Percentiles rank a stretch among this genome's conserved stretches.
Conservation (phyloP, 2,329 filamentous ascomycete genomes). For the Tolypocladium ophioglossoides region DNA sequence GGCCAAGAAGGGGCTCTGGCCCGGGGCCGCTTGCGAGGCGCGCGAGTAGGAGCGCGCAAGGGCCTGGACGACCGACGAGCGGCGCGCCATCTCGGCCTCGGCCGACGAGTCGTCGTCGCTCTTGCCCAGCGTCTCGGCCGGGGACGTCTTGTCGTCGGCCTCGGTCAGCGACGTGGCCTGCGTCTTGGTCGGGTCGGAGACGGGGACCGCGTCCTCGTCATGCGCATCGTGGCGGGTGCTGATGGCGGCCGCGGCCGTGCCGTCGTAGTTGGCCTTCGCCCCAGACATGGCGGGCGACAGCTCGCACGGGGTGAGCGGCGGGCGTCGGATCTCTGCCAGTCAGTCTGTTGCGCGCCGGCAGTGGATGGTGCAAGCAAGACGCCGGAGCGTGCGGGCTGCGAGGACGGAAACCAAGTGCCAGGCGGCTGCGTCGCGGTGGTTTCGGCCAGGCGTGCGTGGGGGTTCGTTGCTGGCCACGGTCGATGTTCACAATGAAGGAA, state of each 20-base stretch:
- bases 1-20: slow-evolving; percentile 39
- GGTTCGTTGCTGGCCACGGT: background rate
- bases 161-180: slow-evolving; percentile 27
- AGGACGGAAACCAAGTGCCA: background rate
- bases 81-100: slow-evolving; percentile 35
- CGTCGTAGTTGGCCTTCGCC: slow-evolving; percentile 34
- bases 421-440: background rate
- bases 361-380: background rate
- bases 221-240: slow-evolving; percentile 13
- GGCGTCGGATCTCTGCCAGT: background rate
- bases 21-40: slow-evolving; percentile 24
- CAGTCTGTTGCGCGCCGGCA: background rate
- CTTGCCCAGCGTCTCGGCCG: slow-evolving; percentile 18
- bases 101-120: slow-evolving; percentile 10
- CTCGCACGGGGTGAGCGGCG: background rate
- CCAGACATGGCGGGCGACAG: slow-evolving; percentile 8
- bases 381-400: background rate
- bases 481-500: background rate
- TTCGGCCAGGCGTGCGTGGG: background rate
- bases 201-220: slow-evolving; percentile 8
- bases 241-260: slow-evolving; percentile 31
- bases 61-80: slow-evolving; percentile 42
- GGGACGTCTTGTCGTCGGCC: slow-evolving; percentile 17
- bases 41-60: slow-evolving; percentile 45
- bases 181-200: too few species aligned